Percentiles rank a stretch among this genome's conserved stretches.
phyloP scores from a whole-genome alignment of 257 asterid species.

The Solanum okadae region DNA sequence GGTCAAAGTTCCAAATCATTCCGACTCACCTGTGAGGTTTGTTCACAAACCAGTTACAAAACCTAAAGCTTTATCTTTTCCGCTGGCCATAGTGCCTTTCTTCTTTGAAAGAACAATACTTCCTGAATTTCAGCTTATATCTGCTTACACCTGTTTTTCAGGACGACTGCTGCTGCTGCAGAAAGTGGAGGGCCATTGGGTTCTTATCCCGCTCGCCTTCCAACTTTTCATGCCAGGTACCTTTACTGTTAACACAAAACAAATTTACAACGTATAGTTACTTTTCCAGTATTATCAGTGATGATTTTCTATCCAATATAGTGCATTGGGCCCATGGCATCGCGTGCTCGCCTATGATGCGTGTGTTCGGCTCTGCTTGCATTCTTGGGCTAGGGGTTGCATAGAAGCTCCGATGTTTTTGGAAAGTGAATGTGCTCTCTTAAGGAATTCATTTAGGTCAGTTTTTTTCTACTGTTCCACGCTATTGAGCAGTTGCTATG shows the following conservation, averaged over 20 bases:
- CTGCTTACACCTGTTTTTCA: slow-evolving; percentile 2
- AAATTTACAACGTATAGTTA: background rate
- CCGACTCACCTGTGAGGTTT: slow-evolving; percentile 27
- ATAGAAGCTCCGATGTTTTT: slow-evolving; percentile 50
- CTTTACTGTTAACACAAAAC: background rate
- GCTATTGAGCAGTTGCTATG: background rate
- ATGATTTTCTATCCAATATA: slow-evolving; percentile 4
- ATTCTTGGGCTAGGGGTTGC: slow-evolving; percentile 55
- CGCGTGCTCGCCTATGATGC: slow-evolving; percentile 45
- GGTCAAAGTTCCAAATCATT: slow-evolving; percentile 2
- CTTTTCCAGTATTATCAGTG: background rate
- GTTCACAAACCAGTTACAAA: background rate
- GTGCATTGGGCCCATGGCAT: slow-evolving; percentile 50
- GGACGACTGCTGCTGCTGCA: slow-evolving; percentile 22
- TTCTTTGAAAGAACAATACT: background rate
- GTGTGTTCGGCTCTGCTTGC: slow-evolving; percentile 47
- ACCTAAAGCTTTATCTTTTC: background rate
- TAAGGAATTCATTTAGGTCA: slow-evolving; percentile 36
- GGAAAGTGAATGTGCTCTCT: slow-evolving; percentile 39
- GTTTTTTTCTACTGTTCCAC: slow-evolving; percentile 5
- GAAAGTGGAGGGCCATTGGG: slow-evolving; percentile 18
- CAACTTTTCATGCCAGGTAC: slow-evolving; percentile 47
- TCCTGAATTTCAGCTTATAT: background rate
- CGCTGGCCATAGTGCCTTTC: background rate
- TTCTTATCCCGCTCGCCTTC: slow-evolving; percentile 31